phyloP scores from a whole-genome alignment of 2,329 filamentous ascomycete species.

The Pseudogymnoascus sp. region DNA sequence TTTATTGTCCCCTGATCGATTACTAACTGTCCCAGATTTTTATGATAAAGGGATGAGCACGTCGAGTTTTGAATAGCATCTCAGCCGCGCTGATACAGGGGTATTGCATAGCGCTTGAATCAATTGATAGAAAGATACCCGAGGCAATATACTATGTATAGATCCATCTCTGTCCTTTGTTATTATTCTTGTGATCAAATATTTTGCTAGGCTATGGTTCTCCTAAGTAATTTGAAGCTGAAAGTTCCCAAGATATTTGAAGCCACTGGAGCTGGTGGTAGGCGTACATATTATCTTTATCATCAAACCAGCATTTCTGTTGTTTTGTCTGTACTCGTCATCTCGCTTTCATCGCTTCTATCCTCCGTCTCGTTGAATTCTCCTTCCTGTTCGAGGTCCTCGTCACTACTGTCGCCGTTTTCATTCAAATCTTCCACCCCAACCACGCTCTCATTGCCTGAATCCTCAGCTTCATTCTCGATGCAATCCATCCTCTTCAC shows the following conservation, averaged over 20 bases:
- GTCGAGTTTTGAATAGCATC: background rate
- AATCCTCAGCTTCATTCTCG: constrained; percentile 32
- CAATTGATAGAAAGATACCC: constrained; percentile 6
- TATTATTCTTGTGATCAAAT: background rate
- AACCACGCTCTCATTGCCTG: background rate
- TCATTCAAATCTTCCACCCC: background rate
- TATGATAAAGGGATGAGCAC: constrained; percentile 49
- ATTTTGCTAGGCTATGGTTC: background rate
- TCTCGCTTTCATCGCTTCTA: background rate
- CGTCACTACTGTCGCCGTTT: background rate
- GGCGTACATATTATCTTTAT: background rate
- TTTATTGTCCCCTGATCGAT: constrained; percentile 9
- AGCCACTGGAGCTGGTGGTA: background rate
- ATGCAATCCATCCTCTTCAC: constrained; percentile 59
- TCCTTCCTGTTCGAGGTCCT: background rate
- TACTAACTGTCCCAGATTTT: constrained; percentile 47
- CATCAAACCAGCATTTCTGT: background rate
- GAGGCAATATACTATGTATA: constrained; percentile 1
- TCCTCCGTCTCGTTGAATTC: background rate
- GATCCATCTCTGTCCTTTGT: background rate
- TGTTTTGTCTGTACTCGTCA: background rate
- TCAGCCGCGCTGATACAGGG: background rate
- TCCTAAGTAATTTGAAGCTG: background rate
- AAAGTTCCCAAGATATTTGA: background rate
- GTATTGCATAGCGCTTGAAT: background rate